Conservation (phyloP, 805 yeast genomes). For the Debaryomyces castellii region DNA sequence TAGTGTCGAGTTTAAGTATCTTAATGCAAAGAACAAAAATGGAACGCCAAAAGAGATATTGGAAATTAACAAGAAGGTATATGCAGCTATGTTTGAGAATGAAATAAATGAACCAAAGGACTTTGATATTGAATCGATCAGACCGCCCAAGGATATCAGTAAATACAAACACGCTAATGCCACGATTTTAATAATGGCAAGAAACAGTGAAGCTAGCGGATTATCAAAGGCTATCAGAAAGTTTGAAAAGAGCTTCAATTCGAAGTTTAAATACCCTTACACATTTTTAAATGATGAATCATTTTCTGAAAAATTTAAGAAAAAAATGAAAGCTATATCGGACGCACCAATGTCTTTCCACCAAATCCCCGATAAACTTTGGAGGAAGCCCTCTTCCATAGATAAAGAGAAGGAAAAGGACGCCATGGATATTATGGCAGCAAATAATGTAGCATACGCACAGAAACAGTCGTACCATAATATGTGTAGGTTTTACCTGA, state of each 20-base stretch:
- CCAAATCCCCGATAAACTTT: slow-evolving; percentile 40
- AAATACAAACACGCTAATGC: slow-evolving; percentile 61
- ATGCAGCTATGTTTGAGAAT: slow-evolving; percentile 33
- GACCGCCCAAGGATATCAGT: slow-evolving; percentile 26
- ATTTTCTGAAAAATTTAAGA: slow-evolving; percentile 58
- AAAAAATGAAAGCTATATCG: slow-evolving; percentile 33
- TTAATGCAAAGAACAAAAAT: slow-evolving; percentile 23
- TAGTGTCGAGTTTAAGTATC: slow-evolving; percentile 33
- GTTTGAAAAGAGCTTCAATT: slow-evolving; percentile 65
- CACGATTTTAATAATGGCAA: slow-evolving; percentile 69
- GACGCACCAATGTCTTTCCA: slow-evolving; percentile 37
- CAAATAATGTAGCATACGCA: slow-evolving; percentile 60
- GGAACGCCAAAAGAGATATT: slow-evolving; percentile 35
- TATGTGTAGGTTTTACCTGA: slow-evolving; percentile 81
- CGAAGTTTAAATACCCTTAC: slow-evolving; percentile 75
- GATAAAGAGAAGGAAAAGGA: slow-evolving; percentile 43
- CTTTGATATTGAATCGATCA: slow-evolving; percentile 24
- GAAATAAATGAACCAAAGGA: slow-evolving; percentile 51
- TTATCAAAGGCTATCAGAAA: slow-evolving; percentile 54
- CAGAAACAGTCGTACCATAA: slow-evolving; percentile 65
- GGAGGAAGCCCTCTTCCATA: slow-evolving; percentile 62
- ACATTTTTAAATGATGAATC: slow-evolving; percentile 73
- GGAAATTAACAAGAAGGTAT: slow-evolving; percentile 34
- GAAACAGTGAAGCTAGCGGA: slow-evolving; percentile 57
- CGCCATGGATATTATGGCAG: slow-evolving; percentile 39